Percentiles rank a stretch among this genome's conserved stretches.
Evolutionary conservation across 208 protist species (phyloP).

Genomic region (Acanthamoeba lenticulata): DNA sequence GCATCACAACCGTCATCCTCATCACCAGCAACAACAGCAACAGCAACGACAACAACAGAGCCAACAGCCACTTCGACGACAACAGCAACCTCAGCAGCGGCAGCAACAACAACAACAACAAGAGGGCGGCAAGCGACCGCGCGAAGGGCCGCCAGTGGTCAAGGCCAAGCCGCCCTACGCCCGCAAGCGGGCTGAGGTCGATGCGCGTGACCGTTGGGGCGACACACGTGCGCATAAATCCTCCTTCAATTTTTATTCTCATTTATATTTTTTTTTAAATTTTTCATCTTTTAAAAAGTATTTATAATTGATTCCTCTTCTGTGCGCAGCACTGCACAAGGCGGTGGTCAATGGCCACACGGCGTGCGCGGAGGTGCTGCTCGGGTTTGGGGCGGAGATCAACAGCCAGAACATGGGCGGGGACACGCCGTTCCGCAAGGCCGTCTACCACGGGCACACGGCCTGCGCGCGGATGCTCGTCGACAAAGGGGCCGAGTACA

Average conservation of each 20-base stretch:
- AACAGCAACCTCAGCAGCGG: no score
- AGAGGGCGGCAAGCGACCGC: no score
- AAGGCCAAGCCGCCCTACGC: not conserved
- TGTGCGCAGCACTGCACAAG: slow-evolving; percentile 38
- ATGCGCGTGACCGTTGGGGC: slow-evolving; percentile 41
- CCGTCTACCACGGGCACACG: slow-evolving; percentile 49
- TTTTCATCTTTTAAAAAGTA: no score
- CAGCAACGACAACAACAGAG: no score
- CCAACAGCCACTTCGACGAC: no score
- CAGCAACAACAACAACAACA: no score
- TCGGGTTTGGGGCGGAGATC: not conserved
- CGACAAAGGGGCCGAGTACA: slow-evolving; percentile 49
- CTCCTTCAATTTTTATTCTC: no score
- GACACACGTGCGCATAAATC: slow-evolving; percentile 32
- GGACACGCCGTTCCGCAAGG: slow-evolving; percentile 48
- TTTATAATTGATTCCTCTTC: no score
- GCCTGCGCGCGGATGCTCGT: slow-evolving; percentile 9
- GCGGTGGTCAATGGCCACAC: slow-evolving; percentile 50
- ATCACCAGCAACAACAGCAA: no score
- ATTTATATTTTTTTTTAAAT: no score
- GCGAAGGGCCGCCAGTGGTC: not conserved
- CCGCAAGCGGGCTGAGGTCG: not conserved
- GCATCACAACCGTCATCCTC: no score
- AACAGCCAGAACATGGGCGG: slow-evolving; percentile 57
- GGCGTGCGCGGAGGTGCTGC: not conserved